Evolutionary conservation across 306 rosid species (phyloP).

Genomic region (Medicago arabica): DNA sequence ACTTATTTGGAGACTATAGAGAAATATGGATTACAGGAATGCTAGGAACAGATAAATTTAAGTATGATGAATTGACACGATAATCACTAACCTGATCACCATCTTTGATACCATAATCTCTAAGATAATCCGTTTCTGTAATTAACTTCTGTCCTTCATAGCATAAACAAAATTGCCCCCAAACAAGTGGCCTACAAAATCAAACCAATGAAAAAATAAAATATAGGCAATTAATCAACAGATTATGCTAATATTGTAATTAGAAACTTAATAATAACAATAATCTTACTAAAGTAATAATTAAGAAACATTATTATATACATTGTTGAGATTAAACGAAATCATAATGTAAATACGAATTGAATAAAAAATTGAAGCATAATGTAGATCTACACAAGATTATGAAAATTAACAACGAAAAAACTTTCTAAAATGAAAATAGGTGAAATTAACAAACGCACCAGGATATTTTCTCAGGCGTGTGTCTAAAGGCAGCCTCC

Average conservation of each 20-base stretch:
- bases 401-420: background rate
- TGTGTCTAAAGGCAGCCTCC: constrained; percentile 67
- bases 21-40: background rate
- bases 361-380: background rate
- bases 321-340: background rate
- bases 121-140: constrained; percentile 55
- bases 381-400: background rate
- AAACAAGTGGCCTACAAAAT: constrained; percentile 73
- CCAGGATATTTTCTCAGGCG: constrained; percentile 83
- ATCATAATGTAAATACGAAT: constrained; percentile 17
- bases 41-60: background rate
- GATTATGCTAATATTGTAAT: constrained; percentile 15
- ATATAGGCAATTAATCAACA: background rate
- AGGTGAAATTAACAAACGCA: constrained; percentile 41
- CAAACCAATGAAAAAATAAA: constrained; percentile 3
- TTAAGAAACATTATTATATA: no score
- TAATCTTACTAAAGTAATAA: background rate
- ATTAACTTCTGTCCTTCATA: constrained; percentile 70
- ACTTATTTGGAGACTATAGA: background rate
- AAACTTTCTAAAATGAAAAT: constrained; percentile 7
- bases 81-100: constrained; percentile 76
- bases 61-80: background rate
- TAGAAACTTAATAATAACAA: background rate
- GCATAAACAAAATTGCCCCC: constrained; percentile 92
- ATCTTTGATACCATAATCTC: constrained; percentile 71